These are phyloP conservation scores for Chlorella sorokiniana DNA, from an alignment of 139 green algal species.

Conservation along the genomic window DNA sequence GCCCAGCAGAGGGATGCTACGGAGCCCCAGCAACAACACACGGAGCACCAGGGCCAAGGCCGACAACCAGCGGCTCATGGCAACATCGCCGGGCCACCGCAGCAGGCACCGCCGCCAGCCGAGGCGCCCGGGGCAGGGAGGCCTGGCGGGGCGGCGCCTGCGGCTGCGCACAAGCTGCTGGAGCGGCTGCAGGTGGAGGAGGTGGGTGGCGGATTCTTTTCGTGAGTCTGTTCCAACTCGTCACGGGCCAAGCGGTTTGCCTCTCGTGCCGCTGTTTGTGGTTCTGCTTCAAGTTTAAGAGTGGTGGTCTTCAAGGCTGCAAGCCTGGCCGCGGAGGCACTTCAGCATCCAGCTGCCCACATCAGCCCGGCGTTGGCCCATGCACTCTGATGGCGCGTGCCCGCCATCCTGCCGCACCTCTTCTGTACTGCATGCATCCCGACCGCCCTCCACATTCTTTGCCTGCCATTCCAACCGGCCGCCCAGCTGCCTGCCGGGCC, in stretches of 20 bases:
- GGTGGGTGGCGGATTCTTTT: too few species aligned
- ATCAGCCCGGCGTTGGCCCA: too few species aligned
- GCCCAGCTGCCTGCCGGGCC: background rate
- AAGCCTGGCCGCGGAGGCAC: background rate
- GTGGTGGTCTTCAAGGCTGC: too few species aligned
- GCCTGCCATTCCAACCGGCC: background rate
- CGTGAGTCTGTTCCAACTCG: background rate
- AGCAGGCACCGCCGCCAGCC: background rate
- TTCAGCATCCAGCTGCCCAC: background rate
- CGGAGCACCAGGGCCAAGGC: background rate
- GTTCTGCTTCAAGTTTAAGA: too few species aligned
- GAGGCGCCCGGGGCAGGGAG: background rate
- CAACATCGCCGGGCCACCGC: too few species aligned
- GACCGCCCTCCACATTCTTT: too few species aligned
- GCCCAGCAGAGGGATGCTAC: too few species aligned
- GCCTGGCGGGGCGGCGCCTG: background rate
- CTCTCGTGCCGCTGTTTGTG: background rate
- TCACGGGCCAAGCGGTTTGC: background rate
- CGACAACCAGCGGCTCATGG: too few species aligned
- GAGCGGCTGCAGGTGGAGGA: conserved; percentile 22
- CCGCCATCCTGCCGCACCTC: too few species aligned
- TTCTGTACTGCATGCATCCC: too few species aligned
- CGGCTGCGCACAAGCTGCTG: conserved; percentile 38
- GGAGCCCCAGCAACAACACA: background rate
- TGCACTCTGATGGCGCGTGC: too few species aligned